A percentile compares a stretch with the other conserved stretches of the same genome.
Evolutionary conservation across 768 basidiomycete genomes (phyloP).

Genomic region (Auricularia cornea): DNA sequence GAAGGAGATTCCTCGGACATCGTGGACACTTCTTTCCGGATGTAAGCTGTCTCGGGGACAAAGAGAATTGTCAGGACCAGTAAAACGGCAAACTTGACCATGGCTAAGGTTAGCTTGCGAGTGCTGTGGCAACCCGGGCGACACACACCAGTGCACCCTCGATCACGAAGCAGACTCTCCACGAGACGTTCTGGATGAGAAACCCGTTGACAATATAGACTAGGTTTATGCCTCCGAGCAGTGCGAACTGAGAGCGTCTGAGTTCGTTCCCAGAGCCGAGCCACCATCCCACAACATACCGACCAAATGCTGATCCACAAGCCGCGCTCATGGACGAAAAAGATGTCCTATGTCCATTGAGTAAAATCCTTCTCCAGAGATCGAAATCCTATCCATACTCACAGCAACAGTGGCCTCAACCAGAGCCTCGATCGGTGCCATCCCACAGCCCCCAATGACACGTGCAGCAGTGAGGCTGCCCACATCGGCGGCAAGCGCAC

Average conservation of each 20-base stretch:
- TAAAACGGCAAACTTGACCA: no score
- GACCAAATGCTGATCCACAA: slow-evolving; percentile 10
- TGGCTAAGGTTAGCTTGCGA: no score
- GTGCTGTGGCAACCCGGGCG: neutral
- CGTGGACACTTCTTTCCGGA: no score
- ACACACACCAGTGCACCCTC: slow-evolving; percentile 7
- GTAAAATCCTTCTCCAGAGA: neutral
- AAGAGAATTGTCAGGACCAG: no score
- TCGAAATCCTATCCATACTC: neutral
- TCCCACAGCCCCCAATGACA: slow-evolving; percentile 11
- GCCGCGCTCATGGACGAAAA: slow-evolving; percentile 12
- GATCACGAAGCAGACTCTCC: slow-evolving; percentile 8
- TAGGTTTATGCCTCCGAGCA: slow-evolving; percentile 8
- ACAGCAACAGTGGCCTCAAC: slow-evolving; percentile 13
- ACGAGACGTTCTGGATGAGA: slow-evolving; percentile 10
- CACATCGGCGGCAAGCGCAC: no score
- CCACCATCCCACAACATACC: neutral
- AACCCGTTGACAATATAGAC: slow-evolving; percentile 10
- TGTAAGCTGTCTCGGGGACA: no score
- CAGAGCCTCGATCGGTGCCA: slow-evolving; percentile 13
- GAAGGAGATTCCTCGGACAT: no score
- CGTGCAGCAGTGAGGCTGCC: slow-evolving; percentile 8
- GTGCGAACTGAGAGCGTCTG: neutral
- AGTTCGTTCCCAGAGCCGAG: no score
- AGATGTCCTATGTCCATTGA: slow-evolving; percentile 5